Evolutionary conservation across 768 basidiomycete genomes (phyloP).

Genomic region (Hypsizygus marmoreus): DNA sequence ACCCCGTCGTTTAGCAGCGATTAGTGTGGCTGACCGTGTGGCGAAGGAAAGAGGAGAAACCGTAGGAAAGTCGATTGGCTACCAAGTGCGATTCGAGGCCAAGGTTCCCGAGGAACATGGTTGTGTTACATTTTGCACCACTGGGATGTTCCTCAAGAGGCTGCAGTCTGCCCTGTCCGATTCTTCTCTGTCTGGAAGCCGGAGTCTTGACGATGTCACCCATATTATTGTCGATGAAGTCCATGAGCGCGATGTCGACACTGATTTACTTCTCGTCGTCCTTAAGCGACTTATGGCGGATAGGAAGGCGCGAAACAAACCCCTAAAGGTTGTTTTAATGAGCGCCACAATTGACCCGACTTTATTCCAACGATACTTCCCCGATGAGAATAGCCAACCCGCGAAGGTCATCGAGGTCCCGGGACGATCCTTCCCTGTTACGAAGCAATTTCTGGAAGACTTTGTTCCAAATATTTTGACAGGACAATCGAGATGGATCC

Average conservation of each 20-base stretch:
- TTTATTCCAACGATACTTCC: conserved; percentile 89
- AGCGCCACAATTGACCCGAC: conserved; percentile 93
- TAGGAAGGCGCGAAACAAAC: conserved; percentile 65
- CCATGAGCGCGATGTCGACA: conserved; percentile 94
- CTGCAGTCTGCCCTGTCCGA: conserved; percentile 74
- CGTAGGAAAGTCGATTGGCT: conserved; percentile 77
- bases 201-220: conserved; percentile 72
- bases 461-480: conserved; percentile 56
- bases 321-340: conserved; percentile 90
- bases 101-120: conserved; percentile 80
- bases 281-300: conserved; percentile 81
- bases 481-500: conserved; percentile 59
- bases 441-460: conserved; percentile 79
- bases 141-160: conserved; percentile 84
- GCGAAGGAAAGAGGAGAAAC: conserved; percentile 83
- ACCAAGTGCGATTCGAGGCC: conserved; percentile 89
- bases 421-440: conserved; percentile 91
- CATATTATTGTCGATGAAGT: conserved; percentile 96
- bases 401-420: conserved; percentile 80
- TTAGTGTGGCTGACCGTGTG: conserved; percentile 89
- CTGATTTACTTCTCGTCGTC: conserved; percentile 86
- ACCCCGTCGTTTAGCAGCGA: conserved; percentile 87
- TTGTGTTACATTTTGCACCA: conserved; percentile 90
- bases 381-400: conserved; percentile 54
- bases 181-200: conserved; percentile 30